Conservation (phyloP, 768 basidiomycete genomes). For the Mycena rebaudengoi region DNA sequence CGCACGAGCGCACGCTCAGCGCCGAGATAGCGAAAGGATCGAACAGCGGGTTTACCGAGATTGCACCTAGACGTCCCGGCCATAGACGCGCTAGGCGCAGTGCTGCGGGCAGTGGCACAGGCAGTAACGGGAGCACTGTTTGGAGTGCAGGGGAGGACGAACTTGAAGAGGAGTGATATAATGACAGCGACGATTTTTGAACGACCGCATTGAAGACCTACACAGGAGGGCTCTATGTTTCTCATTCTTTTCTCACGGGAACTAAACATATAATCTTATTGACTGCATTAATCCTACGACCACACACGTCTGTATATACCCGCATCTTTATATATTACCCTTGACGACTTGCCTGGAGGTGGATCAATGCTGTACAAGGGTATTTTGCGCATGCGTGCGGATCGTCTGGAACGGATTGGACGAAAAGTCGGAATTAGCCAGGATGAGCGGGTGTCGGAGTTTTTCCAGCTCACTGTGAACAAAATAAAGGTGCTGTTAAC, state of each 20-base stretch:
- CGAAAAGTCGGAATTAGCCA: constrained; percentile 70
- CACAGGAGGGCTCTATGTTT: too few relatives aligned
- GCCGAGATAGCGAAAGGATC: constrained; percentile 81
- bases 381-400: constrained; percentile 82
- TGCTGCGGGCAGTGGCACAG: constrained; percentile 68
- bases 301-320: constrained; percentile 20
- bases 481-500: not conserved
- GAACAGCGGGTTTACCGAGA: constrained; percentile 82
- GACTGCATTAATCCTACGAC: constrained; percentile 9
- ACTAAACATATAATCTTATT: constrained; percentile 16
- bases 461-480: constrained; percentile 67
- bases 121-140: constrained; percentile 64
- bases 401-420: constrained; percentile 81
- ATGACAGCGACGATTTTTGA: too few relatives aligned
- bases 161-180: constrained; percentile 53
- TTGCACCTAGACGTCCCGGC: constrained; percentile 58
- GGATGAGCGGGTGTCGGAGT: constrained; percentile 73
- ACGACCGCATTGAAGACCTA: too few relatives aligned
- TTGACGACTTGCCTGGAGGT: constrained; percentile 1
- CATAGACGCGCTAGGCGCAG: constrained; percentile 70
- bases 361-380: constrained; percentile 65
- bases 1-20: constrained; percentile 75
- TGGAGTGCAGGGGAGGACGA: constrained; percentile 84
- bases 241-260: constrained; percentile 8
- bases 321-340: not conserved